phyloP scores from a whole-genome alignment of 2,329 filamentous ascomycete genomes.

The Diaporthe citrichinensis region DNA sequence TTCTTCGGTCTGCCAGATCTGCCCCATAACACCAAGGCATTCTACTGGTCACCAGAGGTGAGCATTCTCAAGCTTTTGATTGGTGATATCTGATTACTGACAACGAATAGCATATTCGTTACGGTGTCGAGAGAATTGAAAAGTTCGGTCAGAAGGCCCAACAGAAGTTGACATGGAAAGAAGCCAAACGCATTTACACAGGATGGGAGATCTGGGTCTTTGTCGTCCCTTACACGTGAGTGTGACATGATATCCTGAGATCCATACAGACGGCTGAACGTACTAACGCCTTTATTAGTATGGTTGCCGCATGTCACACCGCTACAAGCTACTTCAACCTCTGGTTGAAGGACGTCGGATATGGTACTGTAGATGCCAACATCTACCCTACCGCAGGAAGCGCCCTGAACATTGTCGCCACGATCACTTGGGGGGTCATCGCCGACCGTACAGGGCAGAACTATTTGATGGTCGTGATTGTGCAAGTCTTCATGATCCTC shows the following conservation, averaged over 20 bases:
- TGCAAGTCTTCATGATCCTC: neutral
- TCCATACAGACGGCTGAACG: neutral
- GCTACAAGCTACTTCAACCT: slow-evolving; percentile 6
- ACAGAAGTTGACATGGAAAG: neutral
- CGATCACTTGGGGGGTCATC: neutral
- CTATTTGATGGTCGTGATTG: neutral
- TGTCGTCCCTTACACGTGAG: slow-evolving; percentile 6
- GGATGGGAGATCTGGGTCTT: neutral
- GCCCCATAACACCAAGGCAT: neutral
- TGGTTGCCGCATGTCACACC: neutral
- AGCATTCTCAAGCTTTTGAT: neutral
- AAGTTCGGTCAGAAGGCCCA: neutral
- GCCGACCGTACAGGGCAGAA: neutral
- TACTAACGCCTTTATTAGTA: neutral
- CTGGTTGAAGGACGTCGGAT: neutral
- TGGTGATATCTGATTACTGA: neutral
- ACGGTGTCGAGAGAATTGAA: neutral
- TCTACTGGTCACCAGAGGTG: neutral
- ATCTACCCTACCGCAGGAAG: neutral
- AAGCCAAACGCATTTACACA: slow-evolving; percentile 2
- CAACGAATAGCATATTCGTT: neutral
- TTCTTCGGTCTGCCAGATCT: slow-evolving; percentile 33
- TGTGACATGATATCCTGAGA: neutral
- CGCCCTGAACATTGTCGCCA: neutral
- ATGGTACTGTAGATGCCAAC: neutral